Percentiles rank a stretch among this genome's conserved stretches.
phyloP scores from a whole-genome alignment of 2,329 filamentous ascomycete genomes.

The Colletotrichum chrysophilum region DNA sequence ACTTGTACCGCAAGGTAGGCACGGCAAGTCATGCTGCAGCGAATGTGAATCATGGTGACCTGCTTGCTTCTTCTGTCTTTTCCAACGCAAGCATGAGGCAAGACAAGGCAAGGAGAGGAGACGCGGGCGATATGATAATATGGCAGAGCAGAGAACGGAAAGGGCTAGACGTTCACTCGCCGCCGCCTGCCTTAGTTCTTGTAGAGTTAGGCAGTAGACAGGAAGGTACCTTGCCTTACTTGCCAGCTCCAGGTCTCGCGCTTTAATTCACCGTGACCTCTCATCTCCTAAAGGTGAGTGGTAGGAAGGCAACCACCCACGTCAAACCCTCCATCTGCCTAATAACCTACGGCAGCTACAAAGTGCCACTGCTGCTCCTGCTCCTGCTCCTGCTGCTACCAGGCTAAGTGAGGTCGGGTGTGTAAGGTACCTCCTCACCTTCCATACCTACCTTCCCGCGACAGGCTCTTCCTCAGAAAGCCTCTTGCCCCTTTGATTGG shows the following conservation, averaged over 20 bases:
- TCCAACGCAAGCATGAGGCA: background rate
- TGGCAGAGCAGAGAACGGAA: background rate
- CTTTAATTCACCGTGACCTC: background rate
- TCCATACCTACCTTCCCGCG: background rate
- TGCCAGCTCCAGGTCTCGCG: background rate
- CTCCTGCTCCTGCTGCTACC: background rate
- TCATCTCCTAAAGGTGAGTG: background rate
- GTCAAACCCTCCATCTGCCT: background rate
- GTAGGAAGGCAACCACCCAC: background rate
- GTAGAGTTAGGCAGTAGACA: background rate
- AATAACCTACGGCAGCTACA: background rate
- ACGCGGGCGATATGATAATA: background rate
- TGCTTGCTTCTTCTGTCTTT: background rate
- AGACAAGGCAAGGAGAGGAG: background rate
- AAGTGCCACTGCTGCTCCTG: background rate
- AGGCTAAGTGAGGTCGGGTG: background rate
- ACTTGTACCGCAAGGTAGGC: background rate
- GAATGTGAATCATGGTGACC: background rate
- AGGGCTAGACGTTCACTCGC: background rate
- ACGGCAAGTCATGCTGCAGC: background rate
- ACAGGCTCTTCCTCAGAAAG: slow-evolving; percentile 3
- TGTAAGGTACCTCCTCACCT: background rate
- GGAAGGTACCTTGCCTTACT: background rate
- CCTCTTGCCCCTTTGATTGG: slow-evolving; percentile 18
- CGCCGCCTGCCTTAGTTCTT: background rate